Conservation (phyloP, 208 protist genomes). For the Herpetomonas muscarum region DNA sequence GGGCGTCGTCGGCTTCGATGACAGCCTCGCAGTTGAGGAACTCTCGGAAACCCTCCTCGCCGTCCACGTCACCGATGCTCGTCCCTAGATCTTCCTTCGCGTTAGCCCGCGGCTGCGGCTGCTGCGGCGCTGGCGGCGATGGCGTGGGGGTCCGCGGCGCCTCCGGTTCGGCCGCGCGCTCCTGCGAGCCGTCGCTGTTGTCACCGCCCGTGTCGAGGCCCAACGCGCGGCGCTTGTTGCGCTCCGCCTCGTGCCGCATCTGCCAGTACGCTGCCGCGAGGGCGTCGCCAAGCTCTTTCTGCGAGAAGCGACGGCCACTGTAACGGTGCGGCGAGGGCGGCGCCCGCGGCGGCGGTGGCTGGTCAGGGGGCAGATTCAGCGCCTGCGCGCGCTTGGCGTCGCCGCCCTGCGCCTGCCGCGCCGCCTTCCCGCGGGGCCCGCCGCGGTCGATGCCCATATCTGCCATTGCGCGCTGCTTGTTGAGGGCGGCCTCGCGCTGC, state of each 20-base stretch:
- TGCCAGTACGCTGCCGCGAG: conserved; percentile 82
- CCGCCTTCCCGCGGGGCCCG: not conserved
- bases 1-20: conserved; percentile 14
- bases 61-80: conserved; percentile 23
- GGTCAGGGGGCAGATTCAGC: conserved; percentile 10
- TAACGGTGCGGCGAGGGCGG: conserved; percentile 27
- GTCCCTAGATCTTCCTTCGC: not conserved
- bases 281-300: conserved; percentile 58
- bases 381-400: not conserved
- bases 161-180: not conserved
- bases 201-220: conserved; percentile 19
- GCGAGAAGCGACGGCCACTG: conserved; percentile 42
- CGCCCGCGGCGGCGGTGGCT: conserved; percentile 36
- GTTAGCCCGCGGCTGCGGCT: not conserved
- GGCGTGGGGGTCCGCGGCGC: not conserved
- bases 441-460: conserved; percentile 1
- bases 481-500: conserved; percentile 69
- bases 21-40: conserved; percentile 65
- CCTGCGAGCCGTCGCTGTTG: not conserved
- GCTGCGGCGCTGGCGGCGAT: conserved; percentile 2
- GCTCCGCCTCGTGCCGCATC: conserved; percentile 79
- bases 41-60: conserved; percentile 45
- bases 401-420: not conserved
- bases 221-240: conserved; percentile 74
- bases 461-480: conserved; percentile 52